Evolutionary conservation across 768 basidiomycete genomes (phyloP).

Genomic region (Suillus lakei): DNA sequence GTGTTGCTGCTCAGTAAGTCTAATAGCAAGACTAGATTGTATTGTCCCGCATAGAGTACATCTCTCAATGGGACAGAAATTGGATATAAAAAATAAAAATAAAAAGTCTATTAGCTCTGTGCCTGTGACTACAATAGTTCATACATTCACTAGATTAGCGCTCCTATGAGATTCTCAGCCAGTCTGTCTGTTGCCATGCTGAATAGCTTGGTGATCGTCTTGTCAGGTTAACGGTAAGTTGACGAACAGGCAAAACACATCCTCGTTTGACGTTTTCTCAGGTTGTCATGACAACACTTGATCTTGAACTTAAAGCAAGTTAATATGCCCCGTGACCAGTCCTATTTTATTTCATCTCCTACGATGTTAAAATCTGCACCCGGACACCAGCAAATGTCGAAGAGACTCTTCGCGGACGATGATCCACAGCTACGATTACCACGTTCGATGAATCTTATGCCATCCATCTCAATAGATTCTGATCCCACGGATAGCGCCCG

Average conservation of each 20-base stretch:
- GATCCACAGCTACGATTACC: too few relatives aligned
- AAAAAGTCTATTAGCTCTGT: constrained; percentile 22
- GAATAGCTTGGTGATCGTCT: constrained; percentile 39
- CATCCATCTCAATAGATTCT: background rate
- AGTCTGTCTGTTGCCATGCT: constrained; percentile 38
- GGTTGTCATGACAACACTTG: constrained; percentile 1
- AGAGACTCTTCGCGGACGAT: background rate
- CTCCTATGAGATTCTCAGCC: constrained; percentile 1
- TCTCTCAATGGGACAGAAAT: too few relatives aligned
- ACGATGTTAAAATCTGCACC: background rate
- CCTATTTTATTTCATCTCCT: background rate
- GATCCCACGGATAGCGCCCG: background rate
- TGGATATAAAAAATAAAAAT: too few relatives aligned
- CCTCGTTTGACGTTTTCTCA: background rate
- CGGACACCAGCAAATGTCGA: background rate
- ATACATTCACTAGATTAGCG: background rate
- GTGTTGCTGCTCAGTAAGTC: constrained; percentile 56
- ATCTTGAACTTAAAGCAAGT: constrained; percentile 1
- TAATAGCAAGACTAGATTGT: too few relatives aligned
- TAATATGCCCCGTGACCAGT: background rate
- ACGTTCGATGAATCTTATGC: background rate
- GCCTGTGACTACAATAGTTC: background rate
- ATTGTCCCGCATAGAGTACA: too few relatives aligned
- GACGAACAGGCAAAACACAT: background rate
- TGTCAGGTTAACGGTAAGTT: constrained; percentile 5